These are phyloP conservation scores for Vitis vinifera DNA, from an alignment of 164 flowering plant species.

Conservation along the genomic window ASM3070453v1 NC_081820.1:18554501-18555000, in stretches of 20 bases:
- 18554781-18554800: not conserved
- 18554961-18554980: not conserved
- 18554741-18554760: not conserved
- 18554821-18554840: slow-evolving; percentile 13
- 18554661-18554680: no score
- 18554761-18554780: not conserved
- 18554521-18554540: no score
- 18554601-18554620: no score
- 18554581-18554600: no score
- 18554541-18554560: no score
- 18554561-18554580: no score
- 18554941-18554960: slow-evolving; percentile 7
- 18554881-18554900: slow-evolving; percentile 5
- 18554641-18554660: no score
- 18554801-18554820: slow-evolving; percentile 10
- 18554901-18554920: not conserved
- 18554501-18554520: no score
- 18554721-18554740: not conserved
- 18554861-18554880: not conserved
- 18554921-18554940: slow-evolving; percentile 9
- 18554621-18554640: no score
- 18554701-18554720: no score
- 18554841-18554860: slow-evolving; percentile 1
- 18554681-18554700: no score
- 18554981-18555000: no score